Evolutionary conservation across 257 asterid species (phyloP), one percentile per base, ranked within the genome.

Genomic region (Solanum tarijense): DNA sequence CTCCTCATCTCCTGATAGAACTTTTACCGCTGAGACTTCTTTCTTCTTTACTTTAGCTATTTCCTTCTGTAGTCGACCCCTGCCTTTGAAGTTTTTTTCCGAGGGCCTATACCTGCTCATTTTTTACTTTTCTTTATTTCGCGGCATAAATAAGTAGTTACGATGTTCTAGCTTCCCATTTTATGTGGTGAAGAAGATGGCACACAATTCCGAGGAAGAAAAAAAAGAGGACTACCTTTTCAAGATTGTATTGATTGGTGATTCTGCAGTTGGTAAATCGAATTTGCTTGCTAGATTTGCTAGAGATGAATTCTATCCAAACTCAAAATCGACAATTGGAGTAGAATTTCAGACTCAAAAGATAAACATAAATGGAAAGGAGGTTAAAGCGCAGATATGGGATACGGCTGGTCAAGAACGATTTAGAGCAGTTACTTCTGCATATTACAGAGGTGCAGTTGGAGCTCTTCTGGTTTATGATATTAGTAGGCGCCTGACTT

Each of bases 401-500:
- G 99, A 96, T 91, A 96, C 99, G 9, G 99, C 99, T 43, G 99
- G 99, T 41, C 99, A 96, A 92, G 99, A 96, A 91, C 93, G 99
- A 89, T 96, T 96, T 92, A 90, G 98, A 91, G 98, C 99, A 27
- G 98, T 96, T 87, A 96, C 99, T n/a, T 96, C 98, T 86, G 98
- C 99, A 38, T 96, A 96, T 89, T 96, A 96, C 69, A 93, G 99
- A 89, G 98, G 99, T 78, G 99, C 98, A 2, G 99, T 96, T 86
- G 99, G 99, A 84, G 99, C 99, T 6, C 98, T 96, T 89, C 91
- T 96, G 35, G 98, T 96, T 74, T 96, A 95, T 43, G 99, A 96
- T 92, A 93, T 94, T 89, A 96, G 98, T 91, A 91, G 98, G 84
- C 96, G 96, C 74, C 98, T 89, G 92, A 95, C 99, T 29, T 96